Percentiles rank a stretch among this genome's conserved stretches.
Conservation (phyloP, 306 rosid genomes). For the Morella rubra region DNA sequence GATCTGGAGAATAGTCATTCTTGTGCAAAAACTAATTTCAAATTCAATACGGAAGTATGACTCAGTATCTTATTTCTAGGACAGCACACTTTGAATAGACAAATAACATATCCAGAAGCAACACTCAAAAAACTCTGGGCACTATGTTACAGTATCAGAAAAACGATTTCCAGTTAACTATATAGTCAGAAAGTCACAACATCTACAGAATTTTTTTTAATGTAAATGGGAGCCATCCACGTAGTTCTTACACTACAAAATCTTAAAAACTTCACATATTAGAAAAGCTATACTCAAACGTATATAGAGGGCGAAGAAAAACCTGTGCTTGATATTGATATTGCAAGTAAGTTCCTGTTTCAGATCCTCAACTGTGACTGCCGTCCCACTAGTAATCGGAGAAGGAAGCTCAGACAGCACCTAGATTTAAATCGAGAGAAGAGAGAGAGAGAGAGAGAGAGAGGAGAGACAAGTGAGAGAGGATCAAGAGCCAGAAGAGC, state of each 20-base stretch:
- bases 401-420: constrained; percentile 85
- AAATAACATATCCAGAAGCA: no score
- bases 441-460: background rate
- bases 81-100: no score
- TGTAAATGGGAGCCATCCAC: background rate
- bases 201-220: no score
- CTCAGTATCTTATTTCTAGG: no score
- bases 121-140: no score
- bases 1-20: no score
- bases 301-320: constrained; percentile 9
- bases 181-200: no score
- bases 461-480: background rate
- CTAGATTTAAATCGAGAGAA: constrained; percentile 31
- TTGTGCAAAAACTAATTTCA: no score
- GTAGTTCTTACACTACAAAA: background rate
- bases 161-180: no score
- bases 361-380: constrained; percentile 79
- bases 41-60: no score
- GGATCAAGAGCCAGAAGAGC: no score
- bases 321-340: constrained; percentile 94
- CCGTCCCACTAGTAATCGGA: constrained; percentile 75
- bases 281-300: background rate
- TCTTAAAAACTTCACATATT: background rate
- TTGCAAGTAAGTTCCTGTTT: constrained; percentile 83
- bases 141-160: no score